A percentile compares a stretch with the other conserved stretches of the same genome.
Conservation (phyloP, 371 early-diverging fungal species). For the Mucor indicus region DNA sequence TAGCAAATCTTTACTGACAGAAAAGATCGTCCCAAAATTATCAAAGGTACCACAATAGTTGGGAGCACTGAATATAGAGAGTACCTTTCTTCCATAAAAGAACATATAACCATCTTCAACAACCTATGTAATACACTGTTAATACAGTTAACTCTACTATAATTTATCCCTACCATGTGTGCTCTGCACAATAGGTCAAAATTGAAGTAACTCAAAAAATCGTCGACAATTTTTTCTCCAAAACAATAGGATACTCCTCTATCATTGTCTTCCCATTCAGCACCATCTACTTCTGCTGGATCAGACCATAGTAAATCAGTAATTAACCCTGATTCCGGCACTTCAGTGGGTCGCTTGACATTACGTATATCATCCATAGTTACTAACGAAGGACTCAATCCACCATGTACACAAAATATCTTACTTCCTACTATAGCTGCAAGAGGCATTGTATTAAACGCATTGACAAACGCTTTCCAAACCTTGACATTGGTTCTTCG, state of each 20-base stretch:
- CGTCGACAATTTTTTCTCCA: conserved; percentile 79
- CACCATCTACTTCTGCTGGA: conserved; percentile 64
- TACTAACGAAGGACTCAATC: conserved; percentile 76
- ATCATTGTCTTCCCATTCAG: conserved; percentile 95
- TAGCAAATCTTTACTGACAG: conserved; percentile 85
- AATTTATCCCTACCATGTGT: conserved; percentile 61
- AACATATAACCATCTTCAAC: conserved; percentile 99
- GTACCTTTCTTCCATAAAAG: conserved; percentile 88
- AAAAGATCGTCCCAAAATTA: conserved; percentile 74
- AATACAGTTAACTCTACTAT: no score
- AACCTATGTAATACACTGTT: no score
- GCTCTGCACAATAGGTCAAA: conserved; percentile 91
- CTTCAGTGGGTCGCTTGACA: conserved; percentile 86
- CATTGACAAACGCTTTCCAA: conserved; percentile 97
- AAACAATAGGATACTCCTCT: conserved; percentile 94
- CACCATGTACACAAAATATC: conserved; percentile 98
- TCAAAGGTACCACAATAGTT: no score
- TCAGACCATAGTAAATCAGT: conserved; percentile 89
- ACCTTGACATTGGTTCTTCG: conserved; percentile 87
- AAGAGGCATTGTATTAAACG: conserved; percentile 96
- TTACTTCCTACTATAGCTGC: conserved; percentile 94
- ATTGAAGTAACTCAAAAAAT: conserved; percentile 82
- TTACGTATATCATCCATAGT: conserved; percentile 90
- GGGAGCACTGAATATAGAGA: conserved; percentile 94
- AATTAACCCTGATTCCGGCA: conserved; percentile 88